Evolutionary conservation across 768 basidiomycete genomes (phyloP), one percentile per base, ranked within the genome.

Genomic region (Gautieria morchelliformis): DNA sequence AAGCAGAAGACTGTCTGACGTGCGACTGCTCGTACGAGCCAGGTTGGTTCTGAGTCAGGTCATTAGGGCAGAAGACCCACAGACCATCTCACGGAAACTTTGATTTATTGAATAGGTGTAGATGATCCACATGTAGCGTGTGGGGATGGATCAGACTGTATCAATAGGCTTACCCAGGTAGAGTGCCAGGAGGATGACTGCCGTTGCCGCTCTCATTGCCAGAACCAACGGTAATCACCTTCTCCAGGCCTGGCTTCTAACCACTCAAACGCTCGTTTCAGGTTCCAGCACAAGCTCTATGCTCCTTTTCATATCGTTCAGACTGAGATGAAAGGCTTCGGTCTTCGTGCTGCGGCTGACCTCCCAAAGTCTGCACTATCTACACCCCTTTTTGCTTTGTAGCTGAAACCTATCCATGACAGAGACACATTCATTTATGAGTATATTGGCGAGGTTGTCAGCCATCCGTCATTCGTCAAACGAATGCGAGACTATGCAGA

Each of bases 371-470:
- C 64, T 61, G 84, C 74, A 9, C 19, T 39, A n/a, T 27, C n/a
- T 45, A 7, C 42, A 19, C 48, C 48, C 30, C 22, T 41, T 30
- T 2, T 54, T 17, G 40, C 41, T 24, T 6, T 50, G 11, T 37
- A 47, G 41, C 52, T 48, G 42, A 48, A 45, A 37, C 35, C 49
- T 53, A 19, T 4, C 12, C 47, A 9, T 45, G 45, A 12, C 68
- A 97, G 94, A 63, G 94, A 97, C 67, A 63, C 80, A 0, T 93
- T 99, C 71, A 88, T 99, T 56, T 98, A 97, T 68, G 96, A 99
- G 70, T 98, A 99, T 67, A 84, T 98, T 35, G 96, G 96, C 33
- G 96, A 99, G 61, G 93, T 99, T 20, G 89, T 99, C 63, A 87
- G 82, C 58, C 87, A 91, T 37, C 72, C 75, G 11, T 85, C 87